Evolutionary conservation across 202 grass and related monocot genomes (phyloP).

Genomic region (Carex arenaria): DNA sequence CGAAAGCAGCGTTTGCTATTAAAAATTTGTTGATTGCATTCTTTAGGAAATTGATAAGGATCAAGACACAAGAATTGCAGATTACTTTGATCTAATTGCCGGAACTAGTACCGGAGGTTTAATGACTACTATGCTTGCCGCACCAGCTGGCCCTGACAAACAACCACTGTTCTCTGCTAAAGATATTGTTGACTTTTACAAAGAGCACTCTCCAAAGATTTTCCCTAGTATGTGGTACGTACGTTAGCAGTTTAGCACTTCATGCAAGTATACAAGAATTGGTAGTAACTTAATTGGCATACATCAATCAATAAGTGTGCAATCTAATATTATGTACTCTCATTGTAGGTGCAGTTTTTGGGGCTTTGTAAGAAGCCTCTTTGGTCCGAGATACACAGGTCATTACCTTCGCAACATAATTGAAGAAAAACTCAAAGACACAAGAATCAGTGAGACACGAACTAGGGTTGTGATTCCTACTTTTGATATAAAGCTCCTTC

Average conservation of each 20-base stretch:
- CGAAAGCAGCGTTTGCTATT: not conserved
- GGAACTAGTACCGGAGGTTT: conserved; percentile 59
- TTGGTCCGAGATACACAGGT: conserved; percentile 41
- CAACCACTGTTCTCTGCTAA: conserved; percentile 35
- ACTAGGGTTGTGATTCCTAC: conserved; percentile 48
- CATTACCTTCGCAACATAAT: conserved; percentile 27
- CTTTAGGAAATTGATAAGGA: conserved; percentile 28
- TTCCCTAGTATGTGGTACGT: conserved; percentile 26
- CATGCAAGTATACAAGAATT: not conserved
- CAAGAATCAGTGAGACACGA: conserved; percentile 33
- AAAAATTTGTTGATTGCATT: not conserved
- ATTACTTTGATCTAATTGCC: conserved; percentile 52
- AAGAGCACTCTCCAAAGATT: conserved; percentile 35
- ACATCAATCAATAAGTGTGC: not conserved
- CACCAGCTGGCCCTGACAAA: conserved; percentile 18
- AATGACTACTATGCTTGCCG: conserved; percentile 42
- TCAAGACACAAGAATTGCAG: conserved; percentile 22
- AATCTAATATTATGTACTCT: not conserved
- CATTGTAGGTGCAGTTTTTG: not conserved
- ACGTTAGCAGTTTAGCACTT: not conserved
- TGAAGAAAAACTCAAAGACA: conserved; percentile 23
- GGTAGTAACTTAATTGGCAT: not conserved
- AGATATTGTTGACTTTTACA: conserved; percentile 36
- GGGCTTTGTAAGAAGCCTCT: conserved; percentile 6
- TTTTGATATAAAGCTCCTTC: conserved; percentile 44